Conservation (phyloP, 208 protist genomes). For the Acanthamoeba sp. region DNA sequence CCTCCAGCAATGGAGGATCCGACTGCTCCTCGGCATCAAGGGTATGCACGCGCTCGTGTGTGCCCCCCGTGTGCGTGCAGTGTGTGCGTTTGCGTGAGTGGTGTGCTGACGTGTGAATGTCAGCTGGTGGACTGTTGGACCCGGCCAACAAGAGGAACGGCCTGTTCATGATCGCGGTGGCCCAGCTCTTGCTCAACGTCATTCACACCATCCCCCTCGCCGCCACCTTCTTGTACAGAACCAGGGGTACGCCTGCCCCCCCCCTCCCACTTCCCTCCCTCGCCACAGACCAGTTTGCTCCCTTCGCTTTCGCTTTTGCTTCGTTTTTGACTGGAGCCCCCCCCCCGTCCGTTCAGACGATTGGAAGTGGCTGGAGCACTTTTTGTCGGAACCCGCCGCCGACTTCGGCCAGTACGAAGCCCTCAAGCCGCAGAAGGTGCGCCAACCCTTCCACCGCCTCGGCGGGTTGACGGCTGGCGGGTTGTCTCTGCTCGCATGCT, state of each 20-base stretch:
- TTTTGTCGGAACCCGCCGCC: background rate
- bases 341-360: too few relatives aligned
- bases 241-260: background rate
- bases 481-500: too few relatives aligned
- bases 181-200: background rate
- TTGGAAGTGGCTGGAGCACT: constrained; percentile 9
- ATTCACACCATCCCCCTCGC: constrained; percentile 24
- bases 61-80: too few relatives aligned
- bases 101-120: background rate
- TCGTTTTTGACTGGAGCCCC: too few relatives aligned
- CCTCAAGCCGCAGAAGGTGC: background rate
- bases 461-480: too few relatives aligned
- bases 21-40: constrained; percentile 6
- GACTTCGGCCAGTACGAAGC: background rate
- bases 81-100: too few relatives aligned
- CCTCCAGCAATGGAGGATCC: background rate
- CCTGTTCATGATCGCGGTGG: background rate
- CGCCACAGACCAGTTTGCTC: background rate
- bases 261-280: background rate
- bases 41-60: background rate
- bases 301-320: background rate
- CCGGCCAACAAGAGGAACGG: background rate
- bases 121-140: constrained; percentile 4
- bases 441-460: background rate
- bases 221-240: constrained; percentile 50